Percentiles rank a stretch among this genome's conserved stretches.
phyloP scores from a whole-genome alignment of 2,329 filamentous ascomycete species.

The Beauveria varroae region DNA sequence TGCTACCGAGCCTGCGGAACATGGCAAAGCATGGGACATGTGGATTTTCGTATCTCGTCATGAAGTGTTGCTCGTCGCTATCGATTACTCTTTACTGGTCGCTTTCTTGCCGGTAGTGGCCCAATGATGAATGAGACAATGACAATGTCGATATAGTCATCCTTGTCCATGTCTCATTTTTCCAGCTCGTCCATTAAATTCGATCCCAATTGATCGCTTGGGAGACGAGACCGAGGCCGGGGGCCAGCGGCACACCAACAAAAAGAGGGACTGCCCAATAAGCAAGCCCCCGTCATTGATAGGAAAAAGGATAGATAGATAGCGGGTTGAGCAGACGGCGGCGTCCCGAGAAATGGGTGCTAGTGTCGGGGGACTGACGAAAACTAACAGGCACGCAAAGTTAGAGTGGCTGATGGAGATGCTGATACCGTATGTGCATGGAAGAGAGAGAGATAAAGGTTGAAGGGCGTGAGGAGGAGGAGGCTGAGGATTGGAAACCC shows the following conservation, averaged over 20 bases:
- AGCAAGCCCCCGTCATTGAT: not conserved
- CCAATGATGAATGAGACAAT: constrained; percentile 5
- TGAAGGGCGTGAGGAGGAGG: not conserved
- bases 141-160: not conserved
- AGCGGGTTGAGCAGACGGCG: constrained; percentile 4
- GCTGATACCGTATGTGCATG: not conserved
- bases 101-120: too few species aligned
- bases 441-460: not conserved
- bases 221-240: not conserved
- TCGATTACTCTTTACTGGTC: not conserved
- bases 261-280: not conserved
- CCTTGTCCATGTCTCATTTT: not conserved
- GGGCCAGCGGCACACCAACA: too few species aligned
- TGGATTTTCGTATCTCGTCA: not conserved
- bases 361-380: constrained; percentile 1
- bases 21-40: not conserved
- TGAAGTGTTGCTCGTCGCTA: not conserved
- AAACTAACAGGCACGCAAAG: constrained; percentile 1
- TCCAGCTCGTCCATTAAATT: not conserved
- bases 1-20: not conserved
- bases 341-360: not conserved
- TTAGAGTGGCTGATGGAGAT: too few species aligned
- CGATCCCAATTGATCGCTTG: not conserved
- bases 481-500: constrained; percentile 5
- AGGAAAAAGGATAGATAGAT: constrained; percentile 1